phyloP scores from a whole-genome alignment of 768 basidiomycete species.

The Mycena vitilis region DNA sequence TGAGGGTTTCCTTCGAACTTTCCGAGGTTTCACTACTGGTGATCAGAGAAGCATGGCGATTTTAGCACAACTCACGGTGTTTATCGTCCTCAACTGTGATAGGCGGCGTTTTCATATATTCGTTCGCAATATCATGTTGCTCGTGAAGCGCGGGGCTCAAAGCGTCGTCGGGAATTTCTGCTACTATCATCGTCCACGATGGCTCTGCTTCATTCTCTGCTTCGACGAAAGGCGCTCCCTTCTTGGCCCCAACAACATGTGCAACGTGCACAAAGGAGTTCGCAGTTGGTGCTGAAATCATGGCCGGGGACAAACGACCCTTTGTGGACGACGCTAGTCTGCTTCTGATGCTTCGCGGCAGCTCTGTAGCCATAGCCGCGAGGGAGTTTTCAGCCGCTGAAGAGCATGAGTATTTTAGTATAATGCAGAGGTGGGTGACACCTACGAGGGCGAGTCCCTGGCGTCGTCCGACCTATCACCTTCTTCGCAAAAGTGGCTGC shows the following conservation, averaged over 20 bases:
- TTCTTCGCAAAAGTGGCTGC: conserved; percentile 54
- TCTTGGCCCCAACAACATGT: conserved; percentile 66
- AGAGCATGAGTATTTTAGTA: neutral
- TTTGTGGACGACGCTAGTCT: conserved; percentile 30
- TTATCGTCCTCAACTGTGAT: conserved; percentile 4
- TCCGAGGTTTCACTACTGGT: conserved; percentile 26
- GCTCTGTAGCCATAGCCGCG: conserved; percentile 17
- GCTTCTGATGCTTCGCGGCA: conserved; percentile 35
- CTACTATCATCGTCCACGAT: conserved; percentile 61
- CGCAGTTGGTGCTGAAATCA: conserved; percentile 69
- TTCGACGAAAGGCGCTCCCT: conserved; percentile 49
- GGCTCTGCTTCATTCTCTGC: conserved; percentile 64
- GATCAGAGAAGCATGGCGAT: conserved; percentile 24
- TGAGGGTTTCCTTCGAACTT: conserved; percentile 31
- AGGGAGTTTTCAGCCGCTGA: conserved; percentile 18
- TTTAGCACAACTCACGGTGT: conserved; percentile 15
- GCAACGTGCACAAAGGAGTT: conserved; percentile 75
- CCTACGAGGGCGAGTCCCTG: conserved; percentile 37
- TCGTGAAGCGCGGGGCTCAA: conserved; percentile 45
- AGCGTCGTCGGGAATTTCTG: conserved; percentile 41
- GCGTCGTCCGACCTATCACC: conserved; percentile 47
- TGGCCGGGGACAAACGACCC: conserved; percentile 46
- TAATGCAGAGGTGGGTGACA: neutral
- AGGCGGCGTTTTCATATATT: conserved; percentile 46
- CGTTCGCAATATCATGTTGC: conserved; percentile 49